Conservation (phyloP, 768 basidiomycete genomes). For the Melanogaster broomeanus region DNA sequence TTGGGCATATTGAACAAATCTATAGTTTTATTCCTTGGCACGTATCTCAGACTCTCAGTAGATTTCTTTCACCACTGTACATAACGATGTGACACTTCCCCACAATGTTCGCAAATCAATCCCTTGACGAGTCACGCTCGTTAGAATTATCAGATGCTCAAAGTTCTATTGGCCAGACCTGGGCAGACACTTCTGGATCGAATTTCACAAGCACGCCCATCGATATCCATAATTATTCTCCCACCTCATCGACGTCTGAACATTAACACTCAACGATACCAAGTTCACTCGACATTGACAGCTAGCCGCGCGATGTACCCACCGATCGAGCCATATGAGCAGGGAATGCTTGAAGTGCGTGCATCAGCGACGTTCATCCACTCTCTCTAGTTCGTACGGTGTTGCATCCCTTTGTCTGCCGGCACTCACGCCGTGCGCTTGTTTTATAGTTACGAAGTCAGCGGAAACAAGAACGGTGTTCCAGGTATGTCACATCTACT, state of each 20-base stretch:
- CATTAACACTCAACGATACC: conserved; percentile 2
- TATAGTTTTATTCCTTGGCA: too few relatives aligned
- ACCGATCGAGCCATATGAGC: conserved; percentile 62
- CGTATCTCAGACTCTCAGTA: too few relatives aligned
- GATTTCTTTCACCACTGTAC: too few relatives aligned
- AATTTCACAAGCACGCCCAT: conserved; percentile 18
- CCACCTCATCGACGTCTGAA: background rate
- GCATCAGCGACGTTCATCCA: conserved; percentile 51
- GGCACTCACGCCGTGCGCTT: background rate
- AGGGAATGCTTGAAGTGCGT: conserved; percentile 68
- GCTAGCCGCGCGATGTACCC: conserved; percentile 57
- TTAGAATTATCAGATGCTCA: background rate
- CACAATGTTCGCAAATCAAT: too few relatives aligned
- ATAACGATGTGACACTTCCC: too few relatives aligned
- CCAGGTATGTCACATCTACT: conserved; percentile 54
- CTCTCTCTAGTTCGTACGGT: conserved; percentile 63
- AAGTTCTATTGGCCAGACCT: conserved; percentile 8
- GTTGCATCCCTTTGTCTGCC: conserved; percentile 7
- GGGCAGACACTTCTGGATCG: background rate
- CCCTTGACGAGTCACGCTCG: too few relatives aligned
- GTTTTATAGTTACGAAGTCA: conserved; percentile 69
- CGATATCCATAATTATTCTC: conserved; percentile 11
- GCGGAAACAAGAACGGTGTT: conserved; percentile 73
- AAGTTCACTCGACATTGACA: background rate
- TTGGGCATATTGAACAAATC: too few relatives aligned